phyloP scores from a whole-genome alignment of 1,284 basidiomycete species.

The Wallemia mellicola region DNA sequence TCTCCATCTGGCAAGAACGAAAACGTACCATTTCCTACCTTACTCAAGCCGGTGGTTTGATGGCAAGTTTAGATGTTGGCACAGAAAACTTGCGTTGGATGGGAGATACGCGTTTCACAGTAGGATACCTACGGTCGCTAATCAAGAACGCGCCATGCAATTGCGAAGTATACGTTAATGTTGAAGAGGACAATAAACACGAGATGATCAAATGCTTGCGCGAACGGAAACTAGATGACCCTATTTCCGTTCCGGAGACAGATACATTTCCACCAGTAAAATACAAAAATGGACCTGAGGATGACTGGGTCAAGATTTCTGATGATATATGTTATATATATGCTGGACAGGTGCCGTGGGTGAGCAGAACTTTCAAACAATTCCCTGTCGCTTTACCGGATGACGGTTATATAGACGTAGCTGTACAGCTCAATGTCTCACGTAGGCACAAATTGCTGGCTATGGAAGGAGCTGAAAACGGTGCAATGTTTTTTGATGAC shows the following conservation, averaged over 20 bases:
- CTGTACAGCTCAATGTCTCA: conserved; percentile 22
- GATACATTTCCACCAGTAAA: conserved; percentile 19
- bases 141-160: conserved; percentile 31
- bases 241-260: conserved; percentile 6
- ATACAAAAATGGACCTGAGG: conserved; percentile 11
- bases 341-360: conserved; percentile 21
- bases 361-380: conserved; percentile 35
- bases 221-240: conserved; percentile 7
- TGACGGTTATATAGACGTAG: conserved; percentile 51
- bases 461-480: conserved; percentile 36
- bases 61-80: conserved; percentile 72
- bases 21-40: conserved; percentile 53
- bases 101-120: conserved; percentile 27
- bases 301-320: conserved; percentile 9
- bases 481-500: conserved; percentile 34
- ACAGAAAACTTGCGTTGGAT: conserved; percentile 75
- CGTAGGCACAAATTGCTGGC: conserved; percentile 17
- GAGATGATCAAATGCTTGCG: conserved; percentile 28
- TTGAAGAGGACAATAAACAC: conserved; percentile 38
- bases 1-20: conserved; percentile 39
- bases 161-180: conserved; percentile 37
- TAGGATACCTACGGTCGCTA: conserved; percentile 18
- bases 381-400: conserved; percentile 51
- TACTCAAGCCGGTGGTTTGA: conserved; percentile 57
- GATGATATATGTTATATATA: conserved; percentile 13